phyloP scores from a whole-genome alignment of 495 filamentous ascomycete species.

The Aspergillus sparsus region DNA sequence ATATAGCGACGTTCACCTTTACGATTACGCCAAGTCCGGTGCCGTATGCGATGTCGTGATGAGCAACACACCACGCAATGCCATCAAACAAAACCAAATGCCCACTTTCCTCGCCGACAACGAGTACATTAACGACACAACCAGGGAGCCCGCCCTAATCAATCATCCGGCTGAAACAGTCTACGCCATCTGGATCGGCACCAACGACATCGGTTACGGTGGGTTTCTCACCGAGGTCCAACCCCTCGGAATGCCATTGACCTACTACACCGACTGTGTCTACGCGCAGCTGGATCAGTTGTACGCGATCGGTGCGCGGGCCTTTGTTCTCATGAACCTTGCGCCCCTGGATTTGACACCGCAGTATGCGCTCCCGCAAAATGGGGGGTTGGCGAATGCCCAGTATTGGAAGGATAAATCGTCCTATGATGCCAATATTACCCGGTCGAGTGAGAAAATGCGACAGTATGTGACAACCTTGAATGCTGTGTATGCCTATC shows the following conservation, averaged over 20 bases:
- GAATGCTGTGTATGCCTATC: constrained; percentile 43
- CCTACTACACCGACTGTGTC: constrained; percentile 63
- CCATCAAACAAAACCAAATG: constrained; percentile 39
- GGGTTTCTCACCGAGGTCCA: constrained; percentile 63
- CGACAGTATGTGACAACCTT: constrained; percentile 51
- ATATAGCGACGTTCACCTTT: constrained; percentile 55
- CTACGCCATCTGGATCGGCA: constrained; percentile 74
- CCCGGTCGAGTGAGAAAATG: constrained; percentile 59
- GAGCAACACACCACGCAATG: constrained; percentile 60
- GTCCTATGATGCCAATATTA: constrained; percentile 43
- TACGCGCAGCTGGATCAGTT: constrained; percentile 57
- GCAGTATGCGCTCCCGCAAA: constrained; percentile 52
- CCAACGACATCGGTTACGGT: constrained; percentile 67
- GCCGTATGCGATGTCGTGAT: constrained; percentile 62
- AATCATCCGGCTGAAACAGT: constrained; percentile 57
- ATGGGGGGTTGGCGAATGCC: constrained; percentile 50
- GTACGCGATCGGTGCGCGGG: constrained; percentile 62
- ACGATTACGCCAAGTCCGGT: constrained; percentile 70
- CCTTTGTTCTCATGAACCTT: constrained; percentile 66
- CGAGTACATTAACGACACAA: constrained; percentile 36
- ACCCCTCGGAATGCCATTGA: constrained; percentile 54
- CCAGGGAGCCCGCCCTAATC: constrained; percentile 48
- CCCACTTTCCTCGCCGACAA: constrained; percentile 63
- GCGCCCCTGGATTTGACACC: constrained; percentile 62
- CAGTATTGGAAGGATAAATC: constrained; percentile 63